Evolutionary conservation across 164 flowering plant species (phyloP).

Genomic region (Berberis thunbergii): DNA sequence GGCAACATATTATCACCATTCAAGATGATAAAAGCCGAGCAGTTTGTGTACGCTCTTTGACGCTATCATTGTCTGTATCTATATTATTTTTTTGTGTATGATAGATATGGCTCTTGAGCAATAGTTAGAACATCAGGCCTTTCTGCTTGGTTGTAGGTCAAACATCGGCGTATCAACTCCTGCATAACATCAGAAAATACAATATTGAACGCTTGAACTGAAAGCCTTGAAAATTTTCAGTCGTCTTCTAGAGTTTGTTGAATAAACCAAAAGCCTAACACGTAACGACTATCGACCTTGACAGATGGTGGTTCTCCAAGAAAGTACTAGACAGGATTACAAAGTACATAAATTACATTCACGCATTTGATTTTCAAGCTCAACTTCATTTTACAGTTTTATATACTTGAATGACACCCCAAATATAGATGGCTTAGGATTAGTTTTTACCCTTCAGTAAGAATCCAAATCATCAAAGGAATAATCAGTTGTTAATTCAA

Average conservation of each 20-base stretch:
- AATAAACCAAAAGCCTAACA: neutral
- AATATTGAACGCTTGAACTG: neutral
- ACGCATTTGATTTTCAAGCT: too few relatives aligned
- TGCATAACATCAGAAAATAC: conserved; percentile 20
- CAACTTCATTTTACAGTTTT: too few relatives aligned
- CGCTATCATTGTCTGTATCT: neutral
- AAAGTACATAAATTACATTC: too few relatives aligned
- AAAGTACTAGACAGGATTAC: too few relatives aligned
- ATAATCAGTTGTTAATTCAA: neutral
- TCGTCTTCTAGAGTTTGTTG: neutral
- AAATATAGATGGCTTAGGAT: neutral
- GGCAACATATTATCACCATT: too few relatives aligned
- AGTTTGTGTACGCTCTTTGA: neutral
- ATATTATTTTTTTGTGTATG: conserved; percentile 58
- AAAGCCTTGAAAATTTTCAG: neutral
- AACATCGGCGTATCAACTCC: conserved; percentile 86
- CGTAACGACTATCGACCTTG: neutral
- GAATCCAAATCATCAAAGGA: too few relatives aligned
- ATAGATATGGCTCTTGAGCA: conserved; percentile 85
- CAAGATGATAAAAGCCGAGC: too few relatives aligned
- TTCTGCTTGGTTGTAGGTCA: conserved; percentile 88
- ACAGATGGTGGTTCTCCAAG: too few relatives aligned
- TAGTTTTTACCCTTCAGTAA: neutral
- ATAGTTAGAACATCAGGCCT: conserved; percentile 84
- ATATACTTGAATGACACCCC: neutral